These are phyloP conservation scores for Endocalyx cinctus DNA, from an alignment of 2,329 filamentous ascomycete species.

Conservation along the genomic window DNA sequence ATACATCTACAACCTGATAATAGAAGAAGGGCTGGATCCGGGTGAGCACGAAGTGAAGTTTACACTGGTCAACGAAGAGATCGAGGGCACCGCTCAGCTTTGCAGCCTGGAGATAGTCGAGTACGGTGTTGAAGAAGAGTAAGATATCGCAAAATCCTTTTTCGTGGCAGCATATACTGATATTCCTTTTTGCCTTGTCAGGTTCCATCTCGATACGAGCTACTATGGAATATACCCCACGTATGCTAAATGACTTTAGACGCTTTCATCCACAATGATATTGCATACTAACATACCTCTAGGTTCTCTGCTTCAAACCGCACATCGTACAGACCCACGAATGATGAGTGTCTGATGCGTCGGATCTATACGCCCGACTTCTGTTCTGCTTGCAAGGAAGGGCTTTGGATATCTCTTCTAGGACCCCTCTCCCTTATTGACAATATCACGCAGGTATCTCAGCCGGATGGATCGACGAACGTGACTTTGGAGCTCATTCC, in stretches of 20 bases:
- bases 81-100: slow-evolving; percentile 24
- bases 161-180: too few relatives aligned
- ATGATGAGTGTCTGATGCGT: slow-evolving; percentile 25
- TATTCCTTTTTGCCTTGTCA: too few relatives aligned
- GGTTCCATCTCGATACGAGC: slow-evolving; percentile 17
- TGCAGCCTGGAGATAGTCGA: slow-evolving; percentile 26
- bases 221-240: slow-evolving; percentile 25
- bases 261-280: too few relatives aligned
- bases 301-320: slow-evolving; percentile 21
- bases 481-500: slow-evolving; percentile 21
- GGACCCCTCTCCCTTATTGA: slow-evolving; percentile 20
- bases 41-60: slow-evolving; percentile 21
- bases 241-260: too few relatives aligned
- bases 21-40: slow-evolving; percentile 15
- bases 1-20: slow-evolving; percentile 26
- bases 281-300: too few relatives aligned
- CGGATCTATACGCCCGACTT: slow-evolving; percentile 23
- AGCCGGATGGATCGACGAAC: slow-evolving; percentile 16
- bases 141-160: not conserved
- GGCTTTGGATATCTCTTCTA: slow-evolving; percentile 25
- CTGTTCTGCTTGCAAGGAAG: slow-evolving; percentile 25
- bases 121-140: slow-evolving; percentile 19
- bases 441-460: slow-evolving; percentile 17
- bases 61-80: slow-evolving; percentile 20
- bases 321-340: slow-evolving; percentile 27